phyloP scores from a whole-genome alignment of 768 basidiomycete genomes.

The Austroboletus eburneus region DNA sequence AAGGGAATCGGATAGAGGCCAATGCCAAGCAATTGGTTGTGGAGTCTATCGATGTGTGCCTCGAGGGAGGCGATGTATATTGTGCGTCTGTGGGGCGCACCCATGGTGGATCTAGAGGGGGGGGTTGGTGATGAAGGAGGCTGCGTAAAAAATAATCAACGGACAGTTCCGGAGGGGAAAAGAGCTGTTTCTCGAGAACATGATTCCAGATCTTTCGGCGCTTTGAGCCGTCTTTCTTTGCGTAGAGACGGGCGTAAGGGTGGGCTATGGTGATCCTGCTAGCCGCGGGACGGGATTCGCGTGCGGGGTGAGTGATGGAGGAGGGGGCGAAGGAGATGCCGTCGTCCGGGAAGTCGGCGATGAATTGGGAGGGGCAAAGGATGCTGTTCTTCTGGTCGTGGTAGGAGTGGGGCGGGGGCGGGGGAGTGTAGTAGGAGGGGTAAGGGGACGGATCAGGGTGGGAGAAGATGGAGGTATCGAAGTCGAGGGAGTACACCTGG shows the following conservation, averaged over 20 bases:
- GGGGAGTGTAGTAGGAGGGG: slow-evolving; percentile 8
- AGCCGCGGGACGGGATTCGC: slow-evolving; percentile 17
- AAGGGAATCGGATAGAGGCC: slow-evolving; percentile 55
- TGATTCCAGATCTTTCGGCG: slow-evolving; percentile 77
- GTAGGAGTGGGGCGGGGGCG: slow-evolving; percentile 1
- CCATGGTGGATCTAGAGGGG: slow-evolving; percentile 51
- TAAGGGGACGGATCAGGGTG: slow-evolving; percentile 10
- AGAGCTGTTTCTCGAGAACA: slow-evolving; percentile 67
- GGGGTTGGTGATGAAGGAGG: background rate
- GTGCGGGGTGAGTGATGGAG: slow-evolving; percentile 12
- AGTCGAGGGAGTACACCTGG: slow-evolving; percentile 14
- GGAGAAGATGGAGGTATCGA: slow-evolving; percentile 6
- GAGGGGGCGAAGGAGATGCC: slow-evolving; percentile 17
- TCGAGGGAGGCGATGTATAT: slow-evolving; percentile 73
- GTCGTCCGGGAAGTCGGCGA: slow-evolving; percentile 19
- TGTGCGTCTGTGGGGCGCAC: slow-evolving; percentile 62
- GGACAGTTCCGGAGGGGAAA: slow-evolving; percentile 63
- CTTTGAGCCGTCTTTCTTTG: slow-evolving; percentile 60
- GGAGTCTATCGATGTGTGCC: slow-evolving; percentile 65
- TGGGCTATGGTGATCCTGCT: slow-evolving; percentile 44
- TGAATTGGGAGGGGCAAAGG: slow-evolving; percentile 2
- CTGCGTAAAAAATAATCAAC: slow-evolving; percentile 20
- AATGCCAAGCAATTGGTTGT: slow-evolving; percentile 50
- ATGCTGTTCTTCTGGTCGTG: slow-evolving; percentile 1
- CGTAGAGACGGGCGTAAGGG: slow-evolving; percentile 67